phyloP scores from a whole-genome alignment of 2,329 filamentous ascomycete genomes.

The Pseudogymnoascus sp. region DNA sequence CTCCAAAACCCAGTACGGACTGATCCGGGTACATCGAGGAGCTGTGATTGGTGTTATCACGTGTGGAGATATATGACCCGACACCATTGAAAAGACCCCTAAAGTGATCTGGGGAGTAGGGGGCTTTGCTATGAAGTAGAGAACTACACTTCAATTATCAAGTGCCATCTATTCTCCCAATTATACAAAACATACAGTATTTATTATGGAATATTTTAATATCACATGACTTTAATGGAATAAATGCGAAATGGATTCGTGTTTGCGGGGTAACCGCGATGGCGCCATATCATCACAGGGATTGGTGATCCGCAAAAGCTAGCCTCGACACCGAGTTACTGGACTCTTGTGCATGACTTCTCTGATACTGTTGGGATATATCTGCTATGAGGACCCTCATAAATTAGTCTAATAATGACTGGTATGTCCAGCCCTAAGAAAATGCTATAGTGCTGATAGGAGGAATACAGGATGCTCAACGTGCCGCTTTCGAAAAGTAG shows the following conservation, averaged over 20 bases:
- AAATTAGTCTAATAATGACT: slow-evolving; percentile 6
- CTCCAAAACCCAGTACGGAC: background rate
- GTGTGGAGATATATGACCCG: background rate
- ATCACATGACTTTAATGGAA: background rate
- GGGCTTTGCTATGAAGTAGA: background rate
- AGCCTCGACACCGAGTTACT: background rate
- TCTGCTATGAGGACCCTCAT: background rate
- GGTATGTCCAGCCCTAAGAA: background rate
- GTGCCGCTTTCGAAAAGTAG: background rate
- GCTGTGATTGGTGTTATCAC: background rate
- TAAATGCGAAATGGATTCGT: background rate
- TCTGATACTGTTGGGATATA: background rate
- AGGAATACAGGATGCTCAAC: background rate
- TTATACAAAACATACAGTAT: background rate
- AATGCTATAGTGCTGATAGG: slow-evolving; percentile 21
- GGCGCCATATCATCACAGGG: background rate
- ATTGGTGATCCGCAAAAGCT: background rate
- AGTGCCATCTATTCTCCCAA: background rate
- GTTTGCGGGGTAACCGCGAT: background rate
- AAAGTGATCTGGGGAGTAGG: background rate
- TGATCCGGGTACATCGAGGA: background rate
- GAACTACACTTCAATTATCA: background rate
- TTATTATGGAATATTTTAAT: background rate
- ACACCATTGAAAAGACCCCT: background rate
- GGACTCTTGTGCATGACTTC: background rate